Evolutionary conservation across 768 basidiomycete species (phyloP).

Genomic region (Paxillus involutus): DNA sequence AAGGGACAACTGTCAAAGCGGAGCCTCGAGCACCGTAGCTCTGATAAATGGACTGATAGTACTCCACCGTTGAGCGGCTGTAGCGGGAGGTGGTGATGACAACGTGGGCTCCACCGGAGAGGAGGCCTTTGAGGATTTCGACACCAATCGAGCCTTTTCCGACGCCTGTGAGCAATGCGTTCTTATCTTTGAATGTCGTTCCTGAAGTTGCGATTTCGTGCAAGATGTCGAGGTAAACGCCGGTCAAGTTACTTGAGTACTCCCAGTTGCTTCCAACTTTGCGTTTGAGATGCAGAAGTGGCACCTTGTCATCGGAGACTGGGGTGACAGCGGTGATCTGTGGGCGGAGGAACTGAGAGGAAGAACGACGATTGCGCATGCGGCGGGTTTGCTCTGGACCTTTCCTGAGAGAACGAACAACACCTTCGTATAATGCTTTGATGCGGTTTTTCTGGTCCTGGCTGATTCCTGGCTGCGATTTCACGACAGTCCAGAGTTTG

Average conservation of each 20-base stretch:
- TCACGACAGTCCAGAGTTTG: conserved; percentile 97
- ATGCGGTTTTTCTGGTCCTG: conserved; percentile 96
- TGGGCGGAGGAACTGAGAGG: conserved; percentile 96
- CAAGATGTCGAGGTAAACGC: conserved; percentile 93
- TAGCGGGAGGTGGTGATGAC: conserved; percentile 98
- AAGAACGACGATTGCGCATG: conserved; percentile 79
- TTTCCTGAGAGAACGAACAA: conserved; percentile 89
- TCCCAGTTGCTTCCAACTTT: conserved; percentile 95
- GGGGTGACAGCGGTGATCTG: conserved; percentile 69
- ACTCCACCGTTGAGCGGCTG: conserved; percentile 93
- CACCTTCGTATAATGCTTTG: conserved; percentile 94
- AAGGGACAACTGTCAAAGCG: conserved; percentile 96
- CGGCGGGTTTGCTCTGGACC: conserved; percentile 60
- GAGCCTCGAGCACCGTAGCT: conserved; percentile 92
- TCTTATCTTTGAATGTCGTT: conserved; percentile 99
- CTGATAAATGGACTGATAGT: conserved; percentile 98
- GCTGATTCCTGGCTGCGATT: conserved; percentile 95
- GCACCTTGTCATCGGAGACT: conserved; percentile 85
- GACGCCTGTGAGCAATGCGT: conserved; percentile 95
- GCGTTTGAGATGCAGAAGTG: conserved; percentile 94
- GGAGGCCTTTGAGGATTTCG: conserved; percentile 94
- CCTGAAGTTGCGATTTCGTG: conserved; percentile 99
- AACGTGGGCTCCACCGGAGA: conserved; percentile 95
- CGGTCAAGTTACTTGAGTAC: conserved; percentile 95
- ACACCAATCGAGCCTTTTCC: conserved; percentile 98